Evolutionary conservation across 768 basidiomycete species (phyloP), one percentile per base, ranked within the genome.

Genomic region (Naganishia vaughanmartiniae): DNA sequence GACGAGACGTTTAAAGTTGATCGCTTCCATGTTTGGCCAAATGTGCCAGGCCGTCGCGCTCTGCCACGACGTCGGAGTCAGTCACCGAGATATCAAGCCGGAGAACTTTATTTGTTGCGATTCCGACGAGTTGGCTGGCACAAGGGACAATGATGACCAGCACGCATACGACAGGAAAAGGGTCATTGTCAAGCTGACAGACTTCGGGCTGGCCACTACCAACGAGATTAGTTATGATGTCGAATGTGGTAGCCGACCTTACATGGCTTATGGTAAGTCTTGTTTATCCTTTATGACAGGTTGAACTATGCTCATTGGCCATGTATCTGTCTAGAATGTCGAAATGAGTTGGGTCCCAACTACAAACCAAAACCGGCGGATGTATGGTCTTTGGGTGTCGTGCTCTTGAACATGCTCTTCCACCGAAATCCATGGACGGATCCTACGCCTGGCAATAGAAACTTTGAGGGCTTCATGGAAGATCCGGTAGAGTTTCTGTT

Each of bases 391-490:
- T 86, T 99, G 75, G 95, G 95, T 73, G 96, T 99, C 80, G 96
- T 99, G 74, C 87, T 99, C 76, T 92, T 99, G 86, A 99, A 99
- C 82, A 94, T 98, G 92, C 85, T 98, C 80, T 99, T 97, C 83
- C 96, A 99, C 82, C 91, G 86, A 83, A 97, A 97, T 81, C 95
- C 95, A 31, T 99, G 96, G 96, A 91, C 91, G 54, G 95, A 98
- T 79, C 95, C 95, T 1, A 86, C 89, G 36, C 86, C 89, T 73
- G 90, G 89, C 75, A 87, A 86, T 73, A 90, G 90, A 80, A 82
- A 79, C 55, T 99, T 97, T 81, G 86, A 87, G 74, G 84, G 87
- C 28, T 98, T 89, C 83, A 87, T 87, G 74, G 85, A 85, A 70
- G 86, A 90, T 72, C 92, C 92, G 34, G 85, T 89, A 82, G 84